These are phyloP conservation scores for Vitis hybrid DNA, from an alignment of 177 flowering plant genomes.

Conservation along the genomic window DNA sequence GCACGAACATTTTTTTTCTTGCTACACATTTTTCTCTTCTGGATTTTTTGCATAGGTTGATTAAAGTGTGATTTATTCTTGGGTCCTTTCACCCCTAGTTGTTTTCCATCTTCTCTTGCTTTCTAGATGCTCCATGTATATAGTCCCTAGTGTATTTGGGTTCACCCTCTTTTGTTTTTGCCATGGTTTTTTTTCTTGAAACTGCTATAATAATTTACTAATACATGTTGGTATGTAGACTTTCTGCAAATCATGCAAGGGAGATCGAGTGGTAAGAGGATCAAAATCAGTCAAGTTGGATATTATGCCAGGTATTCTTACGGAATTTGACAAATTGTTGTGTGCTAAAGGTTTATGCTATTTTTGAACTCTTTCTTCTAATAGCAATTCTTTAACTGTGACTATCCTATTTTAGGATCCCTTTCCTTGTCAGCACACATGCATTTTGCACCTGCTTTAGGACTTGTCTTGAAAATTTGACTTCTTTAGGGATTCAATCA, in stretches of 20 bases:
- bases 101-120: background rate
- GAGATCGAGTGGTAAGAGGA: constrained; percentile 64
- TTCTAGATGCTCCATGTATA: background rate
- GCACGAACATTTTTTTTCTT: too few species aligned
- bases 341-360: background rate
- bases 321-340: background rate
- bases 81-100: background rate
- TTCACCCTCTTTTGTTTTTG: background rate
- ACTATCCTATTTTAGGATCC: too few species aligned
- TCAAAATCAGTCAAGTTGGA: constrained; percentile 71
- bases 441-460: too few species aligned
- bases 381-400: background rate
- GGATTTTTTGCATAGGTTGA: background rate
- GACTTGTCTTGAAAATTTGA: too few species aligned
- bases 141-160: background rate
- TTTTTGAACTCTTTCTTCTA: background rate
- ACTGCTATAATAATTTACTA: background rate
- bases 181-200: background rate
- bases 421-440: too few species aligned
- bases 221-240: constrained; percentile 32
- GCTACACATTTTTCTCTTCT: too few species aligned
- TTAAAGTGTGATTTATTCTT: background rate
- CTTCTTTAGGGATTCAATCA: too few species aligned
- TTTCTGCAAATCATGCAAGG: constrained; percentile 81
- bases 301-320: constrained; percentile 61